A percentile compares a stretch with the other conserved stretches of the same genome.
phyloP scores from a whole-genome alignment of 1,284 basidiomycete genomes.

The Polyporus tsugae region DNA sequence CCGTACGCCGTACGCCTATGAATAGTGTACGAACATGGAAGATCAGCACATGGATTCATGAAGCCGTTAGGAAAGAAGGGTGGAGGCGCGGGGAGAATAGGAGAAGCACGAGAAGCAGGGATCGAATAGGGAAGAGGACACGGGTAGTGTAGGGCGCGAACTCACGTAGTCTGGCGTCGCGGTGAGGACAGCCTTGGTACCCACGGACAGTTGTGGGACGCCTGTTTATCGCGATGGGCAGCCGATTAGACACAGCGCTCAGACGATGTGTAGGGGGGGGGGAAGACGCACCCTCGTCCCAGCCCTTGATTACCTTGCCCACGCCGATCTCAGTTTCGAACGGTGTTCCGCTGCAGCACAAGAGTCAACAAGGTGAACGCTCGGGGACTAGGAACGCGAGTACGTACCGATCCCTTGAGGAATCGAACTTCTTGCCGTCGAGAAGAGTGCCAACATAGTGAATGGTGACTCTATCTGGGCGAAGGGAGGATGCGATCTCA shows the following conservation, averaged over 20 bases:
- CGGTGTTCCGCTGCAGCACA: slow-evolving; percentile 53
- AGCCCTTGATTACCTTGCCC: slow-evolving; percentile 87
- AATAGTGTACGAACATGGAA: slow-evolving; percentile 8
- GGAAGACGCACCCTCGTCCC: slow-evolving; percentile 84
- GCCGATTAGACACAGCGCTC: slow-evolving; percentile 21
- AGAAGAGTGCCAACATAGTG: slow-evolving; percentile 78
- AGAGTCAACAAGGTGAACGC: slow-evolving; percentile 4
- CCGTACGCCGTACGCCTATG: slow-evolving; percentile 71
- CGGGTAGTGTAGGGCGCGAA: slow-evolving; percentile 30
- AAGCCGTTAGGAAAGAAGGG: slow-evolving; percentile 19
- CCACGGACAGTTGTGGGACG: slow-evolving; percentile 79
- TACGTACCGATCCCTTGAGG: slow-evolving; percentile 68
- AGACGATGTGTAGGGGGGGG: slow-evolving; percentile 2
- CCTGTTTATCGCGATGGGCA: slow-evolving; percentile 52
- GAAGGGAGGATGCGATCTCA: slow-evolving; percentile 1
- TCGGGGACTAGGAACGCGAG: slow-evolving; percentile 15
- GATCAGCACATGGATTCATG: slow-evolving; percentile 13
- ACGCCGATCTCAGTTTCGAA: slow-evolving; percentile 83
- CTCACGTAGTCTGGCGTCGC: slow-evolving; percentile 75
- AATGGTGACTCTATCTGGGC: slow-evolving; percentile 62
- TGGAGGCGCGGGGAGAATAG: neutral
- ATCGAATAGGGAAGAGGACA: neutral
- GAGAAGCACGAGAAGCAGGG: slow-evolving; percentile 9
- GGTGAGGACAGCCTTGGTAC: slow-evolving; percentile 78
- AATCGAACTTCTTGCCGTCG: slow-evolving; percentile 74